Evolutionary conservation across 2,329 filamentous ascomycete species (phyloP), one percentile per base, ranked within the genome.

Genomic region (Verticillium longisporum): DNA sequence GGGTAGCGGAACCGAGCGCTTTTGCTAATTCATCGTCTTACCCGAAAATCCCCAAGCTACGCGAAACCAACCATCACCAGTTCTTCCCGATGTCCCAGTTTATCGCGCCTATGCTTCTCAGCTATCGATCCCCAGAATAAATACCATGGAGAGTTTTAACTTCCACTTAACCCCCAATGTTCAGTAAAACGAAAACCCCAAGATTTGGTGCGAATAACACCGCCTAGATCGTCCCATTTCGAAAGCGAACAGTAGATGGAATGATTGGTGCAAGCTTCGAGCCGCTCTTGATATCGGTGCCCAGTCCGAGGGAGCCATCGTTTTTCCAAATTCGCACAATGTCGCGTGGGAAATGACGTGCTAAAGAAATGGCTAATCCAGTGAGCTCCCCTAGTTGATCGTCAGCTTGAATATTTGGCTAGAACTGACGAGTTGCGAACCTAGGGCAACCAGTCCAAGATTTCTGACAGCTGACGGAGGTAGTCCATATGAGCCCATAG

Each of bases 401-500:
- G 6, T 61, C 26, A 62, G 53, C 45, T 37, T 13, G 36, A 45
- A 13, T 15, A 6, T 14, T 11, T 32, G 5, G 6, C 10, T 55
- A 36, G 3, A 3, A 18, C n/a, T 5, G 34, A 64, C 5, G 18
- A 4, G 45, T 2, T 7, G 9, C 53, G 61, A 65, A 76, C 81
- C 80, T 21, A 80, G 56, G 4, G 71, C 72, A 26, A 82, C 63
- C 14, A 84, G 74, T 3, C 72, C 72, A 10, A 83, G 45, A 59
- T 84, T 84, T 14, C 81, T 73, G 5, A 69, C 31, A 1, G 74
- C 66, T 0, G 80, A 83, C 6, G 81, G 80, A 26, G 75, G 71
- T 5, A 83, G 73, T 1, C 80, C 76, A 60, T 83, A 83, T 0
- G 81, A 83, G 1, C 81, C 81, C 65, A 83, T 68, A 1, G 80